Evolutionary conservation across 768 basidiomycete species (phyloP).

Genomic region (Serendipita vermifera): DNA sequence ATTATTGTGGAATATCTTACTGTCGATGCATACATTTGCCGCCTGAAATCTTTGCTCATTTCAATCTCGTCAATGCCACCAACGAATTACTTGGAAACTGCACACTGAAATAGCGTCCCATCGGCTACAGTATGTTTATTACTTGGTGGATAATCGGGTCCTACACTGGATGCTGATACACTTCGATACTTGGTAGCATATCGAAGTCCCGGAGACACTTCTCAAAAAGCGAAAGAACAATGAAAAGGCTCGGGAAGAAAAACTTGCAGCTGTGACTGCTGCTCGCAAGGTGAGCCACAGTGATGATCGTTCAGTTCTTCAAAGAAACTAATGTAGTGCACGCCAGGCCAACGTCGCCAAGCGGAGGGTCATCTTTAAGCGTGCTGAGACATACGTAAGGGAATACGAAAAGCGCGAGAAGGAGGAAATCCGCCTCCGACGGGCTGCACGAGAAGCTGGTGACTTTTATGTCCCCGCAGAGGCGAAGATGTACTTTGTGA

Average conservation of each 20-base stretch:
- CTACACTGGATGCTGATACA: not conserved
- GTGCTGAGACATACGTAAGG: constrained; percentile 95
- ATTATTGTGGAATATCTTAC: no score
- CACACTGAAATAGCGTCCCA: constrained; percentile 11
- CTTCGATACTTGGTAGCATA: constrained; percentile 43
- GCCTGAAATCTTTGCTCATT: no score
- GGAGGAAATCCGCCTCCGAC: constrained; percentile 92
- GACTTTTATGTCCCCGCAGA: constrained; percentile 98
- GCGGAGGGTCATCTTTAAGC: constrained; percentile 98
- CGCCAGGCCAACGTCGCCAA: constrained; percentile 72
- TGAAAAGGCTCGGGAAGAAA: constrained; percentile 92
- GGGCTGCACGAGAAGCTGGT: constrained; percentile 78
- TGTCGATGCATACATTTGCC: no score
- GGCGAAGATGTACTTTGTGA: constrained; percentile 93
- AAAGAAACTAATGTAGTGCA: constrained; percentile 25
- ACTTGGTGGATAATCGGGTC: not conserved
- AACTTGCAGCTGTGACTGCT: constrained; percentile 64
- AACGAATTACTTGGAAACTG: no score
- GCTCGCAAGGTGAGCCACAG: constrained; percentile 69
- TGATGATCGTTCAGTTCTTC: not conserved
- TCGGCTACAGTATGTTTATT: constrained; percentile 7
- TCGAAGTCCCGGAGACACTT: constrained; percentile 98
- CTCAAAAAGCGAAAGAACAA: constrained; percentile 99
- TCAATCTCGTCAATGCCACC: no score
- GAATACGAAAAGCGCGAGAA: constrained; percentile 86